These are phyloP conservation scores for Malus asiatica DNA, from an alignment of 306 rosid species.

Conservation along the genomic window DNA sequence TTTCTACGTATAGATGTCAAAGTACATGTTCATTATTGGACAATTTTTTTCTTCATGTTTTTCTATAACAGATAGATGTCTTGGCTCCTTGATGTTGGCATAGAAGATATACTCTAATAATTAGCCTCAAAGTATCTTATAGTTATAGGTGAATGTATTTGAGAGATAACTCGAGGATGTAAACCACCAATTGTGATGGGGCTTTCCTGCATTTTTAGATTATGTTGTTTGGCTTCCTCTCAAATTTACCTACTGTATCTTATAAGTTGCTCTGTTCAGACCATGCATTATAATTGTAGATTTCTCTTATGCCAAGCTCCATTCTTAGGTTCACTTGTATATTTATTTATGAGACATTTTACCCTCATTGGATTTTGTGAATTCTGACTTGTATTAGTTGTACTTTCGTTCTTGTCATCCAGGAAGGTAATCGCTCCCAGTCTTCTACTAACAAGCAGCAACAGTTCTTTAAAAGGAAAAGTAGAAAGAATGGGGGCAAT, in stretches of 20 bases:
- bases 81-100: neutral
- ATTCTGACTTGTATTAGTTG: slow-evolving; percentile 12
- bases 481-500: slow-evolving; percentile 41
- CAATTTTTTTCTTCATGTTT: neutral
- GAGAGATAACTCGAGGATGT: neutral
- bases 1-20: neutral
- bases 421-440: slow-evolving; percentile 53
- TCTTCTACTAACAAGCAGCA: slow-evolving; percentile 35
- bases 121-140: neutral
- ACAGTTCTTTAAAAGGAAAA: slow-evolving; percentile 35
- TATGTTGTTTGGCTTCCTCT: slow-evolving; percentile 6
- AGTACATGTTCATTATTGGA: neutral
- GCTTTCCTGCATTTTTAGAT: neutral
- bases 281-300: neutral
- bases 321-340: neutral
- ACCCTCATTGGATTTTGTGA: neutral
- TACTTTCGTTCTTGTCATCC: slow-evolving; percentile 18
- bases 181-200: neutral
- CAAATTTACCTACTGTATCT: neutral
- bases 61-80: neutral
- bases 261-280: slow-evolving; percentile 1
- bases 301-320: neutral
- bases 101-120: neutral
- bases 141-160: neutral
- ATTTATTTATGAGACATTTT: neutral